Percentiles rank a stretch among this genome's conserved stretches.
Conservation (phyloP, 2,329 filamentous ascomycete genomes). For the Aureobasidium namibiae region DNA sequence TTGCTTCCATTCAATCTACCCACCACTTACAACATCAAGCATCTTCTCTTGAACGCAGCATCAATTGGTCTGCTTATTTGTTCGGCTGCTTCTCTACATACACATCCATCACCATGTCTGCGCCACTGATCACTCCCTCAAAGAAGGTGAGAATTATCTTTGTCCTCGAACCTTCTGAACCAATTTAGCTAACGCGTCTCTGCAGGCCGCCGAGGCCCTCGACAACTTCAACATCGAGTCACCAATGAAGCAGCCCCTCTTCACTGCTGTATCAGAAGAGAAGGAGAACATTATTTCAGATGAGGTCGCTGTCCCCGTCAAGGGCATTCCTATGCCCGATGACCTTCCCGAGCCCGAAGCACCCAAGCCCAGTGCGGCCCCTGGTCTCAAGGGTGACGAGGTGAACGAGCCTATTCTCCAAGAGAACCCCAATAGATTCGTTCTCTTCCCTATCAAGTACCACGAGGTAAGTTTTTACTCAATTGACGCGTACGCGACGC, state of each 20-base stretch:
- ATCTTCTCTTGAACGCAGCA: conserved; percentile 9
- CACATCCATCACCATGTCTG: conserved; percentile 48
- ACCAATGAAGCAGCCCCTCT: conserved; percentile 82
- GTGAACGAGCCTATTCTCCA: conserved; percentile 82
- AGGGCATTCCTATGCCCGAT: conserved; percentile 41
- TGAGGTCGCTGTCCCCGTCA: conserved; percentile 49
- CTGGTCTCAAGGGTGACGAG: conserved; percentile 56
- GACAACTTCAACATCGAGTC: conserved; percentile 89
- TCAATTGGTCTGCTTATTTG: conserved; percentile 13
- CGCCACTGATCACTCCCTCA: conserved; percentile 65
- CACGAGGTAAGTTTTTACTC: conserved; percentile 70
- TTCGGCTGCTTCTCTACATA: conserved; percentile 10
- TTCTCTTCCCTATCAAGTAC: conserved; percentile 98
- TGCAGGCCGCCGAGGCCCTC: conserved; percentile 75
- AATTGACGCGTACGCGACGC: conserved; percentile 50
- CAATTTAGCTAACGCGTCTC: conserved; percentile 30
- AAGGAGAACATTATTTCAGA: conserved; percentile 69
- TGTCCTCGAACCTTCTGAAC: conserved; percentile 23
- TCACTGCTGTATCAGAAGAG: conserved; percentile 52
- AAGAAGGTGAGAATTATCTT: conserved; percentile 53
- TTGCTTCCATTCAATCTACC: background rate
- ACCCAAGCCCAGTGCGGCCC: conserved; percentile 45
- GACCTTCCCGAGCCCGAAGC: conserved; percentile 25
- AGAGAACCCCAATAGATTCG: conserved; percentile 93
- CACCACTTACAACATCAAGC: background rate